A percentile compares a stretch with the other conserved stretches of the same genome.
These are phyloP conservation scores for Fistulifera pelliculosa DNA, from an alignment of 108 stramenopile genomes.

Conservation along the genomic window DNA sequence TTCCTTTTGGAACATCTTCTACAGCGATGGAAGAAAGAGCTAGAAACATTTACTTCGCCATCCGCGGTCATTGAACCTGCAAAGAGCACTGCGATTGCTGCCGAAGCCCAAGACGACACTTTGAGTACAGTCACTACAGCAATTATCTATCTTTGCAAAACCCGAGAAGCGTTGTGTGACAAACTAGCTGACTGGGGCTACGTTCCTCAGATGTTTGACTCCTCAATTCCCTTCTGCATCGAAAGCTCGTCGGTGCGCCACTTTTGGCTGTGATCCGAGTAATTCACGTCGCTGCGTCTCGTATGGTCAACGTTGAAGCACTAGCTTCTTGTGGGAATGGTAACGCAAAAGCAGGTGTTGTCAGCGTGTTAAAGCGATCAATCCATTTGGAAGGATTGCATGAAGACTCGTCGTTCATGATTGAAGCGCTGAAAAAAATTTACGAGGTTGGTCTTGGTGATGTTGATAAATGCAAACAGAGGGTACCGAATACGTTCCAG, in stretches of 20 bases:
- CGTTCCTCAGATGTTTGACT: constrained; percentile 11
- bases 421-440: constrained; percentile 46
- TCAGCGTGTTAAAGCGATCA: constrained; percentile 27
- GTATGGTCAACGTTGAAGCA: constrained; percentile 45
- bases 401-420: constrained; percentile 49
- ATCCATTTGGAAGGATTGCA: constrained; percentile 27
- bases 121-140: constrained; percentile 51
- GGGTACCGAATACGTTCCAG: neutral
- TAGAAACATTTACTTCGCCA: constrained; percentile 26
- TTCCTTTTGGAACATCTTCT: constrained; percentile 43
- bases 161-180: constrained; percentile 37
- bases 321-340: constrained; percentile 22
- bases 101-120: constrained; percentile 15
- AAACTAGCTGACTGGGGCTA: constrained; percentile 58
- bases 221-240: constrained; percentile 4
- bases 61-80: neutral
- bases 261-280: constrained; percentile 41
- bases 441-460: constrained; percentile 50
- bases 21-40: constrained; percentile 46
- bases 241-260: constrained; percentile 25
- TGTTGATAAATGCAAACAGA: constrained; percentile 19
- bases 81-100: constrained; percentile 9
- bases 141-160: constrained; percentile 48
- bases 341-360: constrained; percentile 29
- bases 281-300: constrained; percentile 41